Base-by-base conservation (phyloP, 202 grass and related monocot genomes). In the Elaeis oleifera region DNA sequence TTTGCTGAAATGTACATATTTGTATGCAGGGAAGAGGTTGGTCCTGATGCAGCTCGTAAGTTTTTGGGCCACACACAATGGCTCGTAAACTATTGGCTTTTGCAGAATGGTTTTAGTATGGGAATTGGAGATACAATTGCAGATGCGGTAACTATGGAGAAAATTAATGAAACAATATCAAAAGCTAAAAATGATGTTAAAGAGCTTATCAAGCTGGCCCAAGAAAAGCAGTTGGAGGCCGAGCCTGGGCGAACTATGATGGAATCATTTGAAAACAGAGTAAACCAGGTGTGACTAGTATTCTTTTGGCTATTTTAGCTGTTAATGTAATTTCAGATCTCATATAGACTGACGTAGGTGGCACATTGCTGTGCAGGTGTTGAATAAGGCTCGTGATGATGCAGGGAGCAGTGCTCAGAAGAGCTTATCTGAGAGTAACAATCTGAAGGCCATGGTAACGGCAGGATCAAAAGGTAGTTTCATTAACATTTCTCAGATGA, bases 401-500 rank as follows among this genome's bases (percentile, higher is more conserved):
- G 91, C 91, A 49, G 91, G 91, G 22, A 90, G 87, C 26, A 96
- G 87, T 77, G 91, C 91, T 26, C 91, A 96, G 62, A 96, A 91
- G 61, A 90, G 87, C 51, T 87, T 96, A 62, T 96, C 91, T 73
- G 91, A 96, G 66, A 89, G 91, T 58, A 96, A 96, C 77, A 96
- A 96, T 70, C 69, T 96, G 69, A 96, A 96, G 77, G 92, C 92
- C 23, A 96, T 96, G 91, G 87, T 90, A 36, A 96, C 91, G 64
- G 84, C 91, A 36, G 91, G 91, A 14, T 96, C 91, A 29, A 96
- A 96, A 64, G 91, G 87, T 44, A 88, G 87, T 76, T 96, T 91
- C 74, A 90, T 90, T 65, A 96, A 96, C 56, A 96, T 96, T 59
- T 85, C 91, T 59, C 91, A 96, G 71, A 96, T 96, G 91, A 96